These are phyloP conservation scores for Dujonia santamariae DNA, from an alignment of 1,139 yeast species.

Conservation along the genomic window DNA sequence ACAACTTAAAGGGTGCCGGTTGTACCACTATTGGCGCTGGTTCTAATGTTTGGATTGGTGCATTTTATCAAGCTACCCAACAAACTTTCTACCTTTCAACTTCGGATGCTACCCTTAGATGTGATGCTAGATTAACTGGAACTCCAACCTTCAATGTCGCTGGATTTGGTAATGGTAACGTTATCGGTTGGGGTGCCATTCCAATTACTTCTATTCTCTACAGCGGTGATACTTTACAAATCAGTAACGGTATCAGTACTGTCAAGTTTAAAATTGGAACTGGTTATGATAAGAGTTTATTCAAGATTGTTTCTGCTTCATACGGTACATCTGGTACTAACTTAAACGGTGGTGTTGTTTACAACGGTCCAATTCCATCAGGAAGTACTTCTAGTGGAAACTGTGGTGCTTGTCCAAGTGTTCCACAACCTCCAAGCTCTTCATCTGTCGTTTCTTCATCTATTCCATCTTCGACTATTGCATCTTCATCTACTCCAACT, in stretches of 20 bases:
- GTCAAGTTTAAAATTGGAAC: slow-evolving; percentile 17
- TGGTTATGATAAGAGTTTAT: slow-evolving; percentile 17
- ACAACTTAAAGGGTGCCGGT: slow-evolving; percentile 18
- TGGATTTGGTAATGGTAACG: slow-evolving; percentile 30
- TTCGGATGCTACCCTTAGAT: slow-evolving; percentile 15
- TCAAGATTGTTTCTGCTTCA: slow-evolving; percentile 1
- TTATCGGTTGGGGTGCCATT: slow-evolving; percentile 20
- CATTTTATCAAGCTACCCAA: slow-evolving; percentile 11
- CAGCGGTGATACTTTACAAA: slow-evolving; percentile 12
- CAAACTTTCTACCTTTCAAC: slow-evolving; percentile 18
- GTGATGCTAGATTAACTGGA: slow-evolving; percentile 12
- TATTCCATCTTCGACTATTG: neutral
- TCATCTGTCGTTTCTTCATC: slow-evolving; percentile 1
- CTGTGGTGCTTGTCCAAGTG: neutral
- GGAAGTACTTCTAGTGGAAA: neutral
- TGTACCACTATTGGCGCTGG: slow-evolving; percentile 18
- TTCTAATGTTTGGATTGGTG: slow-evolving; percentile 15
- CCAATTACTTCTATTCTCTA: slow-evolving; percentile 13
- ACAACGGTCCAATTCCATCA: slow-evolving; percentile 8
- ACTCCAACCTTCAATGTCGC: slow-evolving; percentile 21
- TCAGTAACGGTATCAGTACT: slow-evolving; percentile 9
- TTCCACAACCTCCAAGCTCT: slow-evolving; percentile 1
- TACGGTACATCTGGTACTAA: slow-evolving; percentile 6
- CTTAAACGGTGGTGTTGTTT: slow-evolving; percentile 9
- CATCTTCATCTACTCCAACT: slow-evolving; percentile 7